Conservation (phyloP, 345 rosid genomes). For the Corchorus capsularis region DNA sequence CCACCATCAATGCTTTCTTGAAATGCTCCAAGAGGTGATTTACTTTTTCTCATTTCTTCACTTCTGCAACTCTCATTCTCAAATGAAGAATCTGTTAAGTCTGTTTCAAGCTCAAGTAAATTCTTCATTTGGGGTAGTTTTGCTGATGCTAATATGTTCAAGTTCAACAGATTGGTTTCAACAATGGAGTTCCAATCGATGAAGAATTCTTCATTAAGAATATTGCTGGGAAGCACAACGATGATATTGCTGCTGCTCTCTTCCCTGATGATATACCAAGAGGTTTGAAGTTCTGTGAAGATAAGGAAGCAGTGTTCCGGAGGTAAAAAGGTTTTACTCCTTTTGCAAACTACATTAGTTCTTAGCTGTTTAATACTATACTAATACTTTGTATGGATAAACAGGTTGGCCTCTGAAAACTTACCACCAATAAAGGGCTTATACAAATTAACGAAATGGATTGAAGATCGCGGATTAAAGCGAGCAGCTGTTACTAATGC, state of each 20-base stretch:
- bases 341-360: background rate
- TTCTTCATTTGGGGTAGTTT: background rate
- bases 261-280: constrained; percentile 71
- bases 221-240: constrained; percentile 82
- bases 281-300: constrained; percentile 61
- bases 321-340: constrained; percentile 40
- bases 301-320: constrained; percentile 81
- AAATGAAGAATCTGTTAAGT: too few relatives aligned
- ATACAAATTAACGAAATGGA: constrained; percentile 71
- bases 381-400: constrained; percentile 5
- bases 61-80: too few relatives aligned
- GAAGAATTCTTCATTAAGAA: constrained; percentile 68
- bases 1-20: constrained; percentile 62
- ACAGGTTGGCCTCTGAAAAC: constrained; percentile 73
- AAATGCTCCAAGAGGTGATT: constrained; percentile 76
- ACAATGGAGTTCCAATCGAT: constrained; percentile 81
- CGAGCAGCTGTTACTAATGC: constrained; percentile 98
- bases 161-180: constrained; percentile 72
- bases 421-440: constrained; percentile 67
- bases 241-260: constrained; percentile 61
- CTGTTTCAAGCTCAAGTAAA: too few relatives aligned
- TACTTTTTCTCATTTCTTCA: too few relatives aligned
- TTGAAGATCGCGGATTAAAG: constrained; percentile 80
- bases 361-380: background rate
- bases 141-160: constrained; percentile 11